Evolutionary conservation across 331 rosid genomes (phyloP).

Genomic region (Malus hybrid): DNA sequence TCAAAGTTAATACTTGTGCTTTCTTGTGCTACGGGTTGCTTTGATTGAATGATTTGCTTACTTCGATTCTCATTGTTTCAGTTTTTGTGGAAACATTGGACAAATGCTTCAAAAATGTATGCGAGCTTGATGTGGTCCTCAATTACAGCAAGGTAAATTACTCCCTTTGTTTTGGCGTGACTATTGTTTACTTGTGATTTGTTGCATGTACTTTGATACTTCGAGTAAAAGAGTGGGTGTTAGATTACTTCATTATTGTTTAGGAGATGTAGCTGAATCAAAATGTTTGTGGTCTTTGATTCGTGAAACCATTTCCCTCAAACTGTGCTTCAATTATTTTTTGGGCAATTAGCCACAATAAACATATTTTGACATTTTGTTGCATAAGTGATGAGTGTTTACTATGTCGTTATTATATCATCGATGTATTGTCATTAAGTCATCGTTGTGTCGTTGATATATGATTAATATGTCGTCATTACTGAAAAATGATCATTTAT

Average conservation of each 20-base stretch:
- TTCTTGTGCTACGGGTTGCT: not conserved
- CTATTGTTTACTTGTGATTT: not conserved
- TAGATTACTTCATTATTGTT: not conserved
- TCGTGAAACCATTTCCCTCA: not conserved
- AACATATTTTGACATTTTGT: too few relatives aligned
- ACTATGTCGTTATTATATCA: too few relatives aligned
- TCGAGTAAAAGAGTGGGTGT: not conserved
- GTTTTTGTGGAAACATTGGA: slow-evolving; percentile 96
- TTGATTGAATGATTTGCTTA: slow-evolving; percentile 15
- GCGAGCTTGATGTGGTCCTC: slow-evolving; percentile 90
- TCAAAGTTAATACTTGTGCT: not conserved
- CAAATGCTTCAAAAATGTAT: slow-evolving; percentile 94
- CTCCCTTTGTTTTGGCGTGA: not conserved
- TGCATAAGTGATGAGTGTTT: too few relatives aligned
- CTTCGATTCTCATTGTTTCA: slow-evolving; percentile 32
- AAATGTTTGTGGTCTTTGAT: not conserved
- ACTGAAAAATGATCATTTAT: too few relatives aligned
- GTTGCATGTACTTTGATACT: not conserved
- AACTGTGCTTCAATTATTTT: not conserved
- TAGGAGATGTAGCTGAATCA: not conserved
- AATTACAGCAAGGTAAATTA: slow-evolving; percentile 83
- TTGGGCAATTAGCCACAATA: not conserved
- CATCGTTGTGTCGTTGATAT: too few relatives aligned
- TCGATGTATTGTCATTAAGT: too few relatives aligned
- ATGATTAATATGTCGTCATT: too few relatives aligned